phyloP scores from a whole-genome alignment of 192 early-diverging fungal genomes.

The Coemansia sp. region DNA sequence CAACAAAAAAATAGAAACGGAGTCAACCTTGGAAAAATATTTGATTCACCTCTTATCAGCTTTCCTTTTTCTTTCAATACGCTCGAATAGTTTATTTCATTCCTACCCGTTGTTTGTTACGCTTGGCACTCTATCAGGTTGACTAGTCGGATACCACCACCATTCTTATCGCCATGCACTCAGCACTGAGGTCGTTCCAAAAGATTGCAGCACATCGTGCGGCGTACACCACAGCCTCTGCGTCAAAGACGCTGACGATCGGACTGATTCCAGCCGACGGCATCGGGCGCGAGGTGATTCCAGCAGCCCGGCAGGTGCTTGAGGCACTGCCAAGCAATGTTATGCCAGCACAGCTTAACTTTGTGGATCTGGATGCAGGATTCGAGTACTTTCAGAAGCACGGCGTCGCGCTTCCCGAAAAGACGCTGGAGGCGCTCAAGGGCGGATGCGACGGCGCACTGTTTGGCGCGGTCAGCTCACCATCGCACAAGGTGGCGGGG shows the following conservation, averaged over 20 bases:
- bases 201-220: conserved; percentile 17
- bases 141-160: background rate
- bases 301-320: conserved; percentile 89
- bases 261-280: conserved; percentile 96
- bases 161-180: conserved; percentile 24
- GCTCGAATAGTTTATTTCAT: too few species aligned
- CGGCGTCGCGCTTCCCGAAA: conserved; percentile 86
- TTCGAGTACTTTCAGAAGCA: conserved; percentile 96
- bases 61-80: too few species aligned
- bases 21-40: too few species aligned
- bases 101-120: background rate
- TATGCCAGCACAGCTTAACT: conserved; percentile 66
- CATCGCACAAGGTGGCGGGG: conserved; percentile 96
- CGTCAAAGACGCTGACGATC: conserved; percentile 68
- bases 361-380: conserved; percentile 88
- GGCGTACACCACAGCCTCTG: conserved; percentile 25
- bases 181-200: conserved; percentile 42
- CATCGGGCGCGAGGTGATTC: conserved; percentile 95
- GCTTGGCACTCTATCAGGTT: background rate
- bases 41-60: too few species aligned
- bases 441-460: conserved; percentile 89
- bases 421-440: conserved; percentile 79
- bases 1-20: too few species aligned
- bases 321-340: conserved; percentile 64
- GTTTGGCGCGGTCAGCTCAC: conserved; percentile 98